Percentiles rank a stretch among this genome's conserved stretches.
Evolutionary conservation across 495 filamentous ascomycete genomes (phyloP).

Genomic region (Hyaloscypha bicolor): DNA sequence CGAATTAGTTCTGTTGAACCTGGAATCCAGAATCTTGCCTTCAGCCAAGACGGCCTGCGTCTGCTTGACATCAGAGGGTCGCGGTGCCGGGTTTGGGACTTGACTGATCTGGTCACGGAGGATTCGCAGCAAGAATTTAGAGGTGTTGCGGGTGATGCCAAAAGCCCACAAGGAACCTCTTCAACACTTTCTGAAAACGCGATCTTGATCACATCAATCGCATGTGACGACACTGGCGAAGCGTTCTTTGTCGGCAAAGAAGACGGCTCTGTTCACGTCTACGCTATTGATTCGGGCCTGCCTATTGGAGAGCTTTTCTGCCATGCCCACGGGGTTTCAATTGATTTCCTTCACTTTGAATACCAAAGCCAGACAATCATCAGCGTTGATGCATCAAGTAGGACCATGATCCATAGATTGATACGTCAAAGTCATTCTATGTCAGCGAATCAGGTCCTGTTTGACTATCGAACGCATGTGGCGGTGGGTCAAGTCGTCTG

Average conservation of each 20-base stretch:
- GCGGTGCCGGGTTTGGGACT: conserved; percentile 26
- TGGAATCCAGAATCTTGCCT: conserved; percentile 18
- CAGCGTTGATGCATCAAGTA: conserved; percentile 24
- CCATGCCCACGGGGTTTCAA: conserved; percentile 22
- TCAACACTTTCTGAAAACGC: neutral
- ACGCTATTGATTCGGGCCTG: conserved; percentile 25
- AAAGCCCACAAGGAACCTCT: neutral
- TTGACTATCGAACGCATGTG: too few species aligned
- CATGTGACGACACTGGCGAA: conserved; percentile 17
- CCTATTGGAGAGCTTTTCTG: conserved; percentile 25
- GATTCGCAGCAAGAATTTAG: conserved; percentile 1
- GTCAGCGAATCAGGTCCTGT: too few species aligned
- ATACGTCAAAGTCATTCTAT: too few species aligned
- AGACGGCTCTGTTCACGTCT: conserved; percentile 34
- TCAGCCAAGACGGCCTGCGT: conserved; percentile 26
- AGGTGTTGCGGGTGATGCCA: neutral
- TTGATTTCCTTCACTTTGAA: conserved; percentile 10
- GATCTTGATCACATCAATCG: conserved; percentile 28
- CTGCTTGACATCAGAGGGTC: conserved; percentile 26
- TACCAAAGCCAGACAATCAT: conserved; percentile 19
- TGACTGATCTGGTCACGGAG: conserved; percentile 30
- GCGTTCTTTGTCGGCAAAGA: conserved; percentile 32
- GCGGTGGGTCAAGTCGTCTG: too few species aligned
- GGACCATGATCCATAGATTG: neutral
- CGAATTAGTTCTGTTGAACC: conserved; percentile 21